These are phyloP conservation scores for Zizania latifolia DNA, from an alignment of 176 grass and related monocot species.

Conservation along the genomic window DNA sequence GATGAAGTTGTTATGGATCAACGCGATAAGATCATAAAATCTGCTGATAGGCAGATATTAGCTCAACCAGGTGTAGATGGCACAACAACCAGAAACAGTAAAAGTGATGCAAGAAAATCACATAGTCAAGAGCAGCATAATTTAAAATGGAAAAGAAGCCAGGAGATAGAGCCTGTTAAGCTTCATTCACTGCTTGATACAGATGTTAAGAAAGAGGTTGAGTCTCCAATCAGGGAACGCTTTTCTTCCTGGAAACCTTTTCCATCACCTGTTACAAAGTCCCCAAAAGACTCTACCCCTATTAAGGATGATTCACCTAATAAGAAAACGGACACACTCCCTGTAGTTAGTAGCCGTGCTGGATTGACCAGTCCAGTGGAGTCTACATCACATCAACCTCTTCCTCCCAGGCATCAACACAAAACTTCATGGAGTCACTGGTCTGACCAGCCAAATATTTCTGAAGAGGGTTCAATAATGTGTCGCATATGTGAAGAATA, in stretches of 20 bases:
- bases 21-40: constrained; percentile 63
- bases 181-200: constrained; percentile 48
- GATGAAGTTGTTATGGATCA: constrained; percentile 79
- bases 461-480: constrained; percentile 98
- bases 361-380: constrained; percentile 59
- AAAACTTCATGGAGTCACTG: constrained; percentile 88
- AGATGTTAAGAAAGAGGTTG: constrained; percentile 52
- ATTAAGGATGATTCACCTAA: constrained; percentile 28
- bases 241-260: constrained; percentile 86
- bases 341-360: constrained; percentile 33
- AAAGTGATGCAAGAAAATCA: constrained; percentile 72
- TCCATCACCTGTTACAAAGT: constrained; percentile 49
- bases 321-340: constrained; percentile 40
- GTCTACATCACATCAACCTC: constrained; percentile 48
- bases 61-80: constrained; percentile 31
- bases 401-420: constrained; percentile 68
- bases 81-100: constrained; percentile 36
- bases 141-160: constrained; percentile 96
- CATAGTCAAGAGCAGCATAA: constrained; percentile 95
- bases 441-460: constrained; percentile 86
- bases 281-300: constrained; percentile 41
- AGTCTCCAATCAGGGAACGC: constrained; percentile 63
- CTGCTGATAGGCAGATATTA: constrained; percentile 65
- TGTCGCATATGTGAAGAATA: constrained; percentile 99
- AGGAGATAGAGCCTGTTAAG: constrained; percentile 87